A percentile compares a stretch with the other conserved stretches of the same genome.
Evolutionary conservation across 371 early-diverging fungal species (phyloP).

Genomic region (Caulochytrium protostelioides): DNA sequence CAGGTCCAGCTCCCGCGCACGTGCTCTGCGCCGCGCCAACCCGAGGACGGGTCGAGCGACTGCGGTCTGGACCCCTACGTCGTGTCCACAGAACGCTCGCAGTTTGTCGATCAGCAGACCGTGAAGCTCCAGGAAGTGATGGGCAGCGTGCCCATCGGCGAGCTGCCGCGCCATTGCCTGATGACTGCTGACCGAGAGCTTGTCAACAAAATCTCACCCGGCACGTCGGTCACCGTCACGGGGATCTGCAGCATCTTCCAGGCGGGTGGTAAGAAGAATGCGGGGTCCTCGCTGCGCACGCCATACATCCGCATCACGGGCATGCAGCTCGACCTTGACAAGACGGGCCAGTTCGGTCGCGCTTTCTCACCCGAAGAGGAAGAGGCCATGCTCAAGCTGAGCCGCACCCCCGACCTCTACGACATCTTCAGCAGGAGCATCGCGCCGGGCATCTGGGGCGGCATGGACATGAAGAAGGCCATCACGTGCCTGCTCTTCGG

Average conservation of each 20-base stretch:
- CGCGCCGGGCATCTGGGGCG: slow-evolving; percentile 93
- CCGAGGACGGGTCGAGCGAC: slow-evolving; percentile 11
- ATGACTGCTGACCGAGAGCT: slow-evolving; percentile 69
- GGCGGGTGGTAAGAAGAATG: not conserved
- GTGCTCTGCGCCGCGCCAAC: slow-evolving; percentile 23
- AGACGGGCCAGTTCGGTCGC: slow-evolving; percentile 33
- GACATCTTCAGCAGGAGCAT: slow-evolving; percentile 71
- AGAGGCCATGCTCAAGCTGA: slow-evolving; percentile 62
- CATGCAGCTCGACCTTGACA: slow-evolving; percentile 60
- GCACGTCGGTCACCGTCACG: slow-evolving; percentile 77
- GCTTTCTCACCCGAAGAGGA: slow-evolving; percentile 82
- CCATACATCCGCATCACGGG: slow-evolving; percentile 87
- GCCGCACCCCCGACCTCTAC: slow-evolving; percentile 70
- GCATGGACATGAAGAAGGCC: slow-evolving; percentile 92
- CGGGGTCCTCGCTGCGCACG: slow-evolving; percentile 6
- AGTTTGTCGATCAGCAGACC: slow-evolving; percentile 91
- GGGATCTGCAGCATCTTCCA: slow-evolving; percentile 92
- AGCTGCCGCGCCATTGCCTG: slow-evolving; percentile 89
- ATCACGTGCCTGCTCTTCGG: slow-evolving; percentile 94
- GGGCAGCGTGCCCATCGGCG: slow-evolving; percentile 96
- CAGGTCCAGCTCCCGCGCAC: slow-evolving; percentile 59
- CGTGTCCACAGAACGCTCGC: slow-evolving; percentile 85
- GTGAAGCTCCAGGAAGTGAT: slow-evolving; percentile 97
- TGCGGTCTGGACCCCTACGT: slow-evolving; percentile 92
- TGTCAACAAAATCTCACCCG: slow-evolving; percentile 84